Evolutionary conservation across 1,284 basidiomycete genomes (phyloP), one percentile per base, ranked within the genome.

Genomic region (Kwoniella shivajii): DNA sequence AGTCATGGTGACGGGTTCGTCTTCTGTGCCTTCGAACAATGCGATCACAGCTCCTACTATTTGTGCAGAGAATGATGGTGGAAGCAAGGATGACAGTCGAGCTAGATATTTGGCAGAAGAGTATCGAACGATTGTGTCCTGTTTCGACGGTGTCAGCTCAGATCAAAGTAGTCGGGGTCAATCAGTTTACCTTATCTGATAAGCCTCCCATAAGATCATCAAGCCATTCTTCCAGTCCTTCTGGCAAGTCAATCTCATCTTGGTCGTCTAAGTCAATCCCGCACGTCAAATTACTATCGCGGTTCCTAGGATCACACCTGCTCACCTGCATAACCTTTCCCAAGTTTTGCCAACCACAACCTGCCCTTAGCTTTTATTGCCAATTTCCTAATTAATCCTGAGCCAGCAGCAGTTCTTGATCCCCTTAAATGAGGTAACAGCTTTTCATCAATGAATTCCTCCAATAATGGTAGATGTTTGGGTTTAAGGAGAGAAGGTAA

Each of bases 61-160:
- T 73, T 99, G 92, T 30, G 83, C 80, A 0, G 85, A 81, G 66
- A 94, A 88, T 13, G 87, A 85, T 0, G 75, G 57, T 2, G 95
- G 90, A 0, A 99, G 83, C 14, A 89, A 83, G 60, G 89, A 86
- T 1, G 90, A 84, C 38, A 99, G 84, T 6, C 93, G 86, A 5
- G 93, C 90, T 11, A 98, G 80, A 26, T 91, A 92, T 76, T 99
- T 99, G 5, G 96, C 91, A 2, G 91, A 85, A 10, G 94, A 93
- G 84, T 92, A 99, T 44, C 96, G 88, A 20, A 99, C 92, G 29
- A 93, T 81, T 0, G 96, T 97, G 71, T 98, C 94, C 91, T 96
- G 66, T 18, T 22, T 6, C 7, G 39, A 33, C 11, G 34, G 27
- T 16, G 37, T 22, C 41, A 47, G 33, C n/a, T n/a, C 49, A 16